Base-by-base conservation (phyloP, 2,329 filamentous ascomycete species). In the Fusarium temperatum region DNA sequence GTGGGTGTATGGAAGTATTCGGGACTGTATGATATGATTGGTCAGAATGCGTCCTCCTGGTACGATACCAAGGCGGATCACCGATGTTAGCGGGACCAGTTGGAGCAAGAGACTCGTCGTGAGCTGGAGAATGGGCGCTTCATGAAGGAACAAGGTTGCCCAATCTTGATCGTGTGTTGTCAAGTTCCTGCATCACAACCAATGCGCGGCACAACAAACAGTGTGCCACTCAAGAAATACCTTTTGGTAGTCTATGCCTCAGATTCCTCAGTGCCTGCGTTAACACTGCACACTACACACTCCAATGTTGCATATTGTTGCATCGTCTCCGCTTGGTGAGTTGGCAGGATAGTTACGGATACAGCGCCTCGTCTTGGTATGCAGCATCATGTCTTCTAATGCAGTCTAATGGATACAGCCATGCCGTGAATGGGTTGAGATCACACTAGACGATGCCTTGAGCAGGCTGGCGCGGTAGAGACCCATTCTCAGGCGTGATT, bases 121-220 rank as follows among this genome's bases (percentile, higher is more conserved):
- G 56, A 58, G 72, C 71, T 69, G 71, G 41, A 60, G 38, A 55
- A 47, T 70, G 63, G 65, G 72, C 73, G 73, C 70, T 76, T 75
- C 67, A 65, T 47, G 56, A 63, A 57, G 54, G 53, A 67, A 35
- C 51, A 63, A 58, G 58, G 50, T 64, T 63, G 56, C 53, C 74
- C 72, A 76, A 76, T 76, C 74, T 76, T 74, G 72, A 66, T 67
- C 58, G 74, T 73, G 74, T 74, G 68, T 75, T 73, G 72, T 73
- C 66, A 63, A 76, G 72, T 77, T 76, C 63, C 74, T 76, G 74
- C 74, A 74, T 76, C 72, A 55, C 70, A 51, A 60, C 63, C 57
- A 72, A 72, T 72, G 64, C 51, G 59, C 41, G 44, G 36, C 57
- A 50, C 63, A 14, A 41, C 47, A 47, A 67, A 70, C 66, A 72